These are phyloP conservation scores for Staphylotrichum tortipilum DNA, from an alignment of 495 filamentous ascomycete genomes.

Conservation along the genomic window DNA sequence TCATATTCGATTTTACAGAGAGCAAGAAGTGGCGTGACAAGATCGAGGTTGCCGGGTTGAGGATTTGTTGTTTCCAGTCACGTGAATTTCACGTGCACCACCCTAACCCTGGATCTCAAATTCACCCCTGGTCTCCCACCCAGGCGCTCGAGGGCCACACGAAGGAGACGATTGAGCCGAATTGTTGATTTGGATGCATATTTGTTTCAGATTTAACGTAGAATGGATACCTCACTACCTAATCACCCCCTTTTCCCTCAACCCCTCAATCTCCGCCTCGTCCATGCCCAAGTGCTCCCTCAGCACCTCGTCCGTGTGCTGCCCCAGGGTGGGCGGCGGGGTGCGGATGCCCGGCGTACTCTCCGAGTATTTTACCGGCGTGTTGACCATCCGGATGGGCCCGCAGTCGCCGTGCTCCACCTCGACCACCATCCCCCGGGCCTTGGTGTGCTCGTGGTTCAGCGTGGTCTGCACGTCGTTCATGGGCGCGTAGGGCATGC, in stretches of 20 bases:
- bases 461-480: conserved; percentile 84
- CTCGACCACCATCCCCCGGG: conserved; percentile 80
- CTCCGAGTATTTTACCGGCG: conserved; percentile 92
- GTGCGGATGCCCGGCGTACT: conserved; percentile 67
- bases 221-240: conserved; percentile 39
- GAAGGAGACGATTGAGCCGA: too few species aligned
- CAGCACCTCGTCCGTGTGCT: conserved; percentile 88
- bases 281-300: conserved; percentile 55
- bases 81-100: conserved; percentile 11
- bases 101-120: conserved; percentile 12
- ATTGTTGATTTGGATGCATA: too few species aligned
- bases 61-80: neutral
- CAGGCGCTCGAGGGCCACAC: too few species aligned
- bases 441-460: conserved; percentile 76
- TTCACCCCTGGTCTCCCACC: too few species aligned
- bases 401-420: conserved; percentile 77
- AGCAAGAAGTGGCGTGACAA: too few species aligned
- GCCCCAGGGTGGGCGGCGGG: conserved; percentile 76
- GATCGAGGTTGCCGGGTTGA: neutral
- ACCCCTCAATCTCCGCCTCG: conserved; percentile 48
- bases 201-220: too few species aligned
- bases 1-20: too few species aligned
- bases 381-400: conserved; percentile 80
- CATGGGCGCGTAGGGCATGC: conserved; percentile 90
- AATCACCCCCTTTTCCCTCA: conserved; percentile 63